These are phyloP conservation scores for Penicillium expansum DNA, from an alignment of 2,329 filamentous ascomycete genomes.

Conservation along the genomic window DNA sequence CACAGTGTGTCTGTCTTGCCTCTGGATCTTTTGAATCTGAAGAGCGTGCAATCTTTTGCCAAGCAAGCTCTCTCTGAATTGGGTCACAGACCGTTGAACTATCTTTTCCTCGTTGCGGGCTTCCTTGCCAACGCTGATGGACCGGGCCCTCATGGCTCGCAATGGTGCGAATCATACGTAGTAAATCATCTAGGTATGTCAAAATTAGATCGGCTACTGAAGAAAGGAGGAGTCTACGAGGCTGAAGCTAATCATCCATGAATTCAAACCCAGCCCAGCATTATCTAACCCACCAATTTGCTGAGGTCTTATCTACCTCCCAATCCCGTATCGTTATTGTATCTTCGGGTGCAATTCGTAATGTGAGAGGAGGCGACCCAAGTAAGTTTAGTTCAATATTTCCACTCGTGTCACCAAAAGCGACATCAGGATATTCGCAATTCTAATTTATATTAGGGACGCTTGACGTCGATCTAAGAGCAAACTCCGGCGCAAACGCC, in stretches of 20 bases:
- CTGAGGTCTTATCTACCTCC: slow-evolving; percentile 18
- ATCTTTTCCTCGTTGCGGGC: slow-evolving; percentile 23
- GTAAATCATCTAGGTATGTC: slow-evolving; percentile 27
- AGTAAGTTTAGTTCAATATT: slow-evolving; percentile 10
- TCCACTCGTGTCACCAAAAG: not conserved
- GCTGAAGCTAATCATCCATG: not conserved
- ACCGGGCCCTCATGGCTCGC: slow-evolving; percentile 24
- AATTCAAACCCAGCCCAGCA: slow-evolving; percentile 16
- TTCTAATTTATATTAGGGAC: slow-evolving; percentile 15
- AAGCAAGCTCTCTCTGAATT: slow-evolving; percentile 19
- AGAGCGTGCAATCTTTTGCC: slow-evolving; percentile 23
- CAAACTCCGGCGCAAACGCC: slow-evolving; percentile 21
- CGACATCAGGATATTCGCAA: not conserved
- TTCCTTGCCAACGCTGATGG: slow-evolving; percentile 15
- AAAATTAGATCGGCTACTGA: not conserved
- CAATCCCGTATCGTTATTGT: slow-evolving; percentile 24
- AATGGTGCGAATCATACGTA: slow-evolving; percentile 23
- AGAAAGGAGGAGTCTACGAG: not conserved
- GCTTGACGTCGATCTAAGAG: slow-evolving; percentile 23
- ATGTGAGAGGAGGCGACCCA: slow-evolving; percentile 20
- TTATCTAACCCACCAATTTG: slow-evolving; percentile 20
- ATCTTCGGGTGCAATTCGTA: slow-evolving; percentile 26
- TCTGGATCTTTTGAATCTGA: slow-evolving; percentile 20
- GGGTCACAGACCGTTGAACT: slow-evolving; percentile 16
- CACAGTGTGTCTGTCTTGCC: slow-evolving; percentile 21